Conservation (phyloP, 257 asterid species). For the Pogostemon cablin region DNA sequence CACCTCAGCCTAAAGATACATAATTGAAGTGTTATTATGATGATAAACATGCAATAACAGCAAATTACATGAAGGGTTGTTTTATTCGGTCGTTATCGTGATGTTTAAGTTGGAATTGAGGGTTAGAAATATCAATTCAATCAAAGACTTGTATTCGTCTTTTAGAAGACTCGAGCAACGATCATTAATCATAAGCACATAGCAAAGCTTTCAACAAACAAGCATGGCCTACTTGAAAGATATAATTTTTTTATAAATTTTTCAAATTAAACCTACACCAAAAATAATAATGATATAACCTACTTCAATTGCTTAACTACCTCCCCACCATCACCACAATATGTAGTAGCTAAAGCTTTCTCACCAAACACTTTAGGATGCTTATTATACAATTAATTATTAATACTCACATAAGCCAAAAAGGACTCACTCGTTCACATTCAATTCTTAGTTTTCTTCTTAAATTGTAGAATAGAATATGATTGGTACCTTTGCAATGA, state of each 20-base stretch:
- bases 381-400: no score
- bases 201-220: constrained; percentile 16
- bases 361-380: neutral
- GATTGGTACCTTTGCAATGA: neutral
- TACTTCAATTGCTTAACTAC: constrained; percentile 39
- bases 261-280: constrained; percentile 19
- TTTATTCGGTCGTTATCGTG: neutral
- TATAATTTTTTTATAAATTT: neutral
- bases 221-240: constrained; percentile 34
- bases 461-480: neutral
- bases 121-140: neutral
- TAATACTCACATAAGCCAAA: no score
- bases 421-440: no score
- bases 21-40: neutral
- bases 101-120: neutral
- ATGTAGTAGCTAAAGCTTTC: constrained; percentile 23
- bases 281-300: constrained; percentile 28
- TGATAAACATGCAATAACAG: neutral
- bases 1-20: constrained; percentile 58
- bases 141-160: neutral
- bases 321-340: constrained; percentile 23
- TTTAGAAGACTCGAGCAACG: neutral
- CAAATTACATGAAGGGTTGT: neutral
- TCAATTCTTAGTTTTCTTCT: neutral
- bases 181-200: neutral